phyloP scores from a whole-genome alignment of 805 yeast species.

The Starmerella vaccinii region DNA sequence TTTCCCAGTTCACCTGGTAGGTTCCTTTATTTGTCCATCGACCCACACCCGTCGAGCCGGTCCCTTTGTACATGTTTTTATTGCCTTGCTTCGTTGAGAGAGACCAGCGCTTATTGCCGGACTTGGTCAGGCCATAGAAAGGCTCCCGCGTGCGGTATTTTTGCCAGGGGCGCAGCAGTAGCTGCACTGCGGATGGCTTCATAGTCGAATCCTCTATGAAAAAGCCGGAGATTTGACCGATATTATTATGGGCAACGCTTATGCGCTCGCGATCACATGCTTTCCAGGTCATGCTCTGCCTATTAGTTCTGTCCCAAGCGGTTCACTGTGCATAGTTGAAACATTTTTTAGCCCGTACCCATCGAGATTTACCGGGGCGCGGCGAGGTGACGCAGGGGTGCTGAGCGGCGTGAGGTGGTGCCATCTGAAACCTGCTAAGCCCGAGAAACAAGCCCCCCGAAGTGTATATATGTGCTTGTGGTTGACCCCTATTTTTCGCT shows the following conservation, averaged over 20 bases:
- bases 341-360: not conserved
- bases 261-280: conserved; percentile 1
- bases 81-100: conserved; percentile 90
- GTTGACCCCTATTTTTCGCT: not conserved
- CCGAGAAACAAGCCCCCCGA: not conserved
- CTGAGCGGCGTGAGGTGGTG: not conserved
- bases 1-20: conserved; percentile 69
- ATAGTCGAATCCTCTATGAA: conserved; percentile 18
- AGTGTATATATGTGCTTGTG: not conserved
- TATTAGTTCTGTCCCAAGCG: not conserved
- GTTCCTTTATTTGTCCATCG: conserved; percentile 60
- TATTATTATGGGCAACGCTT: not conserved
- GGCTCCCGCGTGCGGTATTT: conserved; percentile 70
- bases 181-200: conserved; percentile 32
- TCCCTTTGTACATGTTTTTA: conserved; percentile 90
- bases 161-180: conserved; percentile 80
- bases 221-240: not conserved
- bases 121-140: conserved; percentile 67
- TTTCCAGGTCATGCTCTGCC: not conserved
- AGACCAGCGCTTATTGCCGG: conserved; percentile 71
- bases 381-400: not conserved
- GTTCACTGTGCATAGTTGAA: not conserved
- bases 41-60: conserved; percentile 91
- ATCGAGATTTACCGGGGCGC: not conserved
- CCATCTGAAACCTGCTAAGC: not conserved